Conservation (phyloP, 1,284 basidiomycete species). For the Calocybe gambosa region DNA sequence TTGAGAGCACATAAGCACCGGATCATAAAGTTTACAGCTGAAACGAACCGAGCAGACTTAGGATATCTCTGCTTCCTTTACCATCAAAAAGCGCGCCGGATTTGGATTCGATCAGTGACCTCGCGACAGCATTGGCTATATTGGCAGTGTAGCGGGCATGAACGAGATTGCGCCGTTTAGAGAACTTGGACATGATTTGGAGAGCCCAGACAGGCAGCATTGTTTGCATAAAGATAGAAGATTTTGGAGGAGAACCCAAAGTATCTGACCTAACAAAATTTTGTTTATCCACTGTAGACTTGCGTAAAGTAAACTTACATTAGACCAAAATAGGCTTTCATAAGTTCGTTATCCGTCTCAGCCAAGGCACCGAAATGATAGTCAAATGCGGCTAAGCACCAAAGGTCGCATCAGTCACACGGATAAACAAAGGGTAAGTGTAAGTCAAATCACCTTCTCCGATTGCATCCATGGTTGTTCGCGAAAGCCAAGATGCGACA, state of each 20-base stretch:
- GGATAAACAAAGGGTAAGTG: neutral
- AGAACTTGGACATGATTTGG: slow-evolving; percentile 35
- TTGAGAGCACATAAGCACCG: slow-evolving; percentile 13
- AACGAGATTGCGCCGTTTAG: slow-evolving; percentile 30
- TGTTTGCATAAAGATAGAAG: slow-evolving; percentile 36
- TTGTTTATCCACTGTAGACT: slow-evolving; percentile 1
- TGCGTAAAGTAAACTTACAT: slow-evolving; percentile 24
- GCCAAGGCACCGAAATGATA: slow-evolving; percentile 42
- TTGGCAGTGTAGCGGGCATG: slow-evolving; percentile 36
- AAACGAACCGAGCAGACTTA: slow-evolving; percentile 33
- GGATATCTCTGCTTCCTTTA: slow-evolving; percentile 35
- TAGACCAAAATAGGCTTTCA: slow-evolving; percentile 39
- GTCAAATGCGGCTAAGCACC: slow-evolving; percentile 38
- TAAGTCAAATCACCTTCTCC: slow-evolving; percentile 33
- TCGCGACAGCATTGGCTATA: slow-evolving; percentile 33
- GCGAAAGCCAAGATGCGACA: slow-evolving; percentile 37
- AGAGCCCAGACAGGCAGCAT: slow-evolving; percentile 35
- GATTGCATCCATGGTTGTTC: slow-evolving; percentile 40
- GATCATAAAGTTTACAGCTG: neutral
- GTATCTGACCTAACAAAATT: slow-evolving; percentile 29
- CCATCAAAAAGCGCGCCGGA: slow-evolving; percentile 34
- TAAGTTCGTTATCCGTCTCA: slow-evolving; percentile 35
- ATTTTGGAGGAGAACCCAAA: slow-evolving; percentile 32
- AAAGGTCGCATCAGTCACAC: neutral
- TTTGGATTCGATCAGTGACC: slow-evolving; percentile 35